These are phyloP conservation scores for Mychonastes homosphaera DNA, from an alignment of 139 green algal genomes.

Conservation along the genomic window DNA sequence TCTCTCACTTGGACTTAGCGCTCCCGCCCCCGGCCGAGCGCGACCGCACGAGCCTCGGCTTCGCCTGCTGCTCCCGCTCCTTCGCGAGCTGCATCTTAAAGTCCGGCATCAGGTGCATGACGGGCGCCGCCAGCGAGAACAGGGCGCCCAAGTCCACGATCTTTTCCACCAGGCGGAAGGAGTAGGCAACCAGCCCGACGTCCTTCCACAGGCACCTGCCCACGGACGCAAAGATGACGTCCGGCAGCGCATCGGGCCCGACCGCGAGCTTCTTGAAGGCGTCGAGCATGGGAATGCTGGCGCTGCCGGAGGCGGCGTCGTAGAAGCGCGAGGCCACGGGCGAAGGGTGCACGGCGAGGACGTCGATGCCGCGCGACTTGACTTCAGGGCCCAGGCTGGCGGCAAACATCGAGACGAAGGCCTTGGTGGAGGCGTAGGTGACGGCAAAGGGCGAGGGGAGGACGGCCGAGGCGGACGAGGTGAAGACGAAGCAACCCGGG, in stretches of 20 bases:
- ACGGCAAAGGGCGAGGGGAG: conserved; percentile 80
- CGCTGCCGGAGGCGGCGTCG: not conserved
- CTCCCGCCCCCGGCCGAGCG: too few species aligned
- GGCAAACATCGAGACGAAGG: conserved; percentile 73
- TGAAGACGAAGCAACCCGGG: conserved; percentile 83
- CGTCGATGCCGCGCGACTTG: conserved; percentile 78
- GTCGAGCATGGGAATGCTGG: conserved; percentile 46
- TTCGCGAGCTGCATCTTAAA: too few species aligned
- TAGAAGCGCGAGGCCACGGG: conserved; percentile 68
- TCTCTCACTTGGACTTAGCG: too few species aligned
- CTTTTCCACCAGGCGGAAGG: conserved; percentile 82
- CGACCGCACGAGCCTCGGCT: too few species aligned
- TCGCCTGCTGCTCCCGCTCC: too few species aligned
- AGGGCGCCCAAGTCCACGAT: conserved; percentile 13
- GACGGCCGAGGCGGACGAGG: conserved; percentile 66
- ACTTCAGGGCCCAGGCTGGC: conserved; percentile 48
- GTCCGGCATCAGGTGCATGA: conserved; percentile 19
- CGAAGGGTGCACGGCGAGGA: conserved; percentile 88
- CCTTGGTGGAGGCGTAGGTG: conserved; percentile 68
- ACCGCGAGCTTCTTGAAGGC: conserved; percentile 88
- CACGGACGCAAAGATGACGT: conserved; percentile 62
- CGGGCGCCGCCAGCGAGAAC: conserved; percentile 12
- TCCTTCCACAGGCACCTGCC: conserved; percentile 78
- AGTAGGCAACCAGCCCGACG: conserved; percentile 62
- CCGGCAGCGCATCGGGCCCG: conserved; percentile 68